These are phyloP conservation scores for Diaporthe longicolla DNA, from an alignment of 2,329 filamentous ascomycete genomes.

Conservation along the genomic window DNA sequence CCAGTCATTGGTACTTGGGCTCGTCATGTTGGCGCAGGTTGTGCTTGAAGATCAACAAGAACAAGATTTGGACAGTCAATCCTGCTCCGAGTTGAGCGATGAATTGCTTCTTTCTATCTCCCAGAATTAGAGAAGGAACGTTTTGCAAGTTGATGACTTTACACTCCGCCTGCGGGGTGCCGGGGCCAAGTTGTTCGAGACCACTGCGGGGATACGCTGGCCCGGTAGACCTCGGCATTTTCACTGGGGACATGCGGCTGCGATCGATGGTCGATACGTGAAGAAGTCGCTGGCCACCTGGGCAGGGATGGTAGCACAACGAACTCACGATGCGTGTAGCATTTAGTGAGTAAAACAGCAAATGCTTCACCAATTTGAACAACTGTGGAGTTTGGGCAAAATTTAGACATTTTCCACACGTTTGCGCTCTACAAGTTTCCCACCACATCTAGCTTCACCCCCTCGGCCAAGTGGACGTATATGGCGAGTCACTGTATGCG, in stretches of 20 bases:
- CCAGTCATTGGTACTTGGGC: slow-evolving; percentile 19
- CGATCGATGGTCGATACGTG: background rate
- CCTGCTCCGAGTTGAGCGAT: background rate
- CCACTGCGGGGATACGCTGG: slow-evolving; percentile 10
- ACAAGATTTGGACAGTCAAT: background rate
- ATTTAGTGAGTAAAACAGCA: background rate
- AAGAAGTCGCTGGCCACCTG: too few relatives aligned
- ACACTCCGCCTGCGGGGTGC: slow-evolving; percentile 3
- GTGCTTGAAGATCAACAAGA: background rate
- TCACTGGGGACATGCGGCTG: background rate
- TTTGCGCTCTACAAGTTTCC: background rate
- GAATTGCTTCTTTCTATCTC: background rate
- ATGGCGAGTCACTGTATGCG: background rate
- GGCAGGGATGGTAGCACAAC: background rate
- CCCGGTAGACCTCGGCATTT: slow-evolving; percentile 30
- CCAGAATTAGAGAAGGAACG: too few relatives aligned
- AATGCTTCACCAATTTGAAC: too few relatives aligned
- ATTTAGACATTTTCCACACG: background rate
- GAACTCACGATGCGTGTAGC: too few relatives aligned
- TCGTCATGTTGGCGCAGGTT: background rate
- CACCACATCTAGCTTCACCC: too few relatives aligned
- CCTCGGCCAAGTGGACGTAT: background rate
- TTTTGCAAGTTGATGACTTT: background rate
- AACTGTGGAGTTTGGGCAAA: background rate
- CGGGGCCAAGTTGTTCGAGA: background rate